These are phyloP conservation scores for Entomortierella beljakovae DNA, from an alignment of 192 early-diverging fungal species.

Conservation along the genomic window DNA sequence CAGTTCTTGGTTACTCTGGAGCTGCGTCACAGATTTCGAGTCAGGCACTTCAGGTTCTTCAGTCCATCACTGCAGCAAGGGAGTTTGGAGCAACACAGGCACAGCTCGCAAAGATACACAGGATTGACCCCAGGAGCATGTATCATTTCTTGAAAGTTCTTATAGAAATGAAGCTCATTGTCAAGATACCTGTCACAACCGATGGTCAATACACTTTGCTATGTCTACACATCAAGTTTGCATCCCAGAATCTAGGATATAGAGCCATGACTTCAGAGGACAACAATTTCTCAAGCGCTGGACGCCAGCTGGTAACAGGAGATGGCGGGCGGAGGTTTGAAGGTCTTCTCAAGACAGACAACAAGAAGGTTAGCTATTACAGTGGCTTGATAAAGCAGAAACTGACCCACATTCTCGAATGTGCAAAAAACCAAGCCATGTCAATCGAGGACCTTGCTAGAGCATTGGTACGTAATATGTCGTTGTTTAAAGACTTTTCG, in stretches of 20 bases:
- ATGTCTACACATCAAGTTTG: slow-evolving; percentile 67
- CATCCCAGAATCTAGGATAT: slow-evolving; percentile 60
- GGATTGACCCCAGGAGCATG: slow-evolving; percentile 69
- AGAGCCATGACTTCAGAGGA: slow-evolving; percentile 51
- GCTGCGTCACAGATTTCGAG: slow-evolving; percentile 17
- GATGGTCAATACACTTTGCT: slow-evolving; percentile 68
- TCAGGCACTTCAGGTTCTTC: slow-evolving; percentile 53
- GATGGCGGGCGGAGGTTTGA: slow-evolving; percentile 20
- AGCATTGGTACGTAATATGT: slow-evolving; percentile 60
- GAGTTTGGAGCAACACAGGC: slow-evolving; percentile 65
- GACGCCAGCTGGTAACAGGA: slow-evolving; percentile 4
- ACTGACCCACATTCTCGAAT: slow-evolving; percentile 63
- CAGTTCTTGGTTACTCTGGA: slow-evolving; percentile 58
- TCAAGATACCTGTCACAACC: slow-evolving; percentile 73
- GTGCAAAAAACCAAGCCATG: slow-evolving; percentile 66
- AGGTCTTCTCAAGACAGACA: slow-evolving; percentile 29
- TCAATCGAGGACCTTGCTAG: slow-evolving; percentile 62
- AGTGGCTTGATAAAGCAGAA: slow-evolving; percentile 66
- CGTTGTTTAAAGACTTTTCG: not conserved
- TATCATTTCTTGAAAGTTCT: slow-evolving; percentile 74
- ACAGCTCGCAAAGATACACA: slow-evolving; percentile 64
- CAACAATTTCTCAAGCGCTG: slow-evolving; percentile 7
- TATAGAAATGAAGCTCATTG: slow-evolving; percentile 57
- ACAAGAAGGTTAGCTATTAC: slow-evolving; percentile 58
- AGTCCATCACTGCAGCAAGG: slow-evolving; percentile 58